Conservation (phyloP, 257 asterid species). For the Craterostigma plantagineum region DNA sequence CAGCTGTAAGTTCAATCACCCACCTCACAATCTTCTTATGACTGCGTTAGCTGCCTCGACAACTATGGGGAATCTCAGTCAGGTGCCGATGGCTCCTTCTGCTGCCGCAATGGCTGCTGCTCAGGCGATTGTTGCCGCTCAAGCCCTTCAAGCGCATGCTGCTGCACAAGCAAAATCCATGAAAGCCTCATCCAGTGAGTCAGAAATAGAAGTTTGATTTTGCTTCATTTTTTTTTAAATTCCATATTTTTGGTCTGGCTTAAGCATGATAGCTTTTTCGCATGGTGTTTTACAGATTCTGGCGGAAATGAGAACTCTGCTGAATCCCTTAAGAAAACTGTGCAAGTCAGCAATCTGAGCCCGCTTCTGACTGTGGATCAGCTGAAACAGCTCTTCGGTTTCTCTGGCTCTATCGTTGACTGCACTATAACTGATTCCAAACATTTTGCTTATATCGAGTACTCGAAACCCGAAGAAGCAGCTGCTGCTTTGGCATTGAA, state of each 20-base stretch:
- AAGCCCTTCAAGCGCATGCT: conserved; percentile 95
- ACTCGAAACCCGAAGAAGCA: conserved; percentile 85
- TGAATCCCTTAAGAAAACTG: conserved; percentile 46
- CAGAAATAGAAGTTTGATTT: not conserved
- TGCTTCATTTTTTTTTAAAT: not conserved
- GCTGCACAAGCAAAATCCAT: conserved; percentile 59
- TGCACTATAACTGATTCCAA: conserved; percentile 84
- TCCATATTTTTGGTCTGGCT: too few relatives aligned
- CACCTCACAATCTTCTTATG: conserved; percentile 79
- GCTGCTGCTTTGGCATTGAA: conserved; percentile 77
- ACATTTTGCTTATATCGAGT: conserved; percentile 85
- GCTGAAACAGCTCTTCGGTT: conserved; percentile 86
- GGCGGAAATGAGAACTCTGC: conserved; percentile 39
- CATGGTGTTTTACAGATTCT: conserved; percentile 18
- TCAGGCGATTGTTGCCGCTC: conserved; percentile 99
- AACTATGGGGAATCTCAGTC: conserved; percentile 68
- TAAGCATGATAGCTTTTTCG: conserved; percentile 6
- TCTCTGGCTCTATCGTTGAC: conserved; percentile 64
- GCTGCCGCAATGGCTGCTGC: conserved; percentile 99
- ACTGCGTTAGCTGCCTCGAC: conserved; percentile 69
- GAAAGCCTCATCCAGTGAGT: conserved; percentile 48
- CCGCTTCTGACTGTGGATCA: conserved; percentile 84
- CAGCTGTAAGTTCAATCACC: conserved; percentile 75
- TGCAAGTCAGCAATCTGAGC: conserved; percentile 96
- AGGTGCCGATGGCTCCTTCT: conserved; percentile 97